Conservation (phyloP, 768 basidiomycete species). For the Tylopilus sp. region DNA sequence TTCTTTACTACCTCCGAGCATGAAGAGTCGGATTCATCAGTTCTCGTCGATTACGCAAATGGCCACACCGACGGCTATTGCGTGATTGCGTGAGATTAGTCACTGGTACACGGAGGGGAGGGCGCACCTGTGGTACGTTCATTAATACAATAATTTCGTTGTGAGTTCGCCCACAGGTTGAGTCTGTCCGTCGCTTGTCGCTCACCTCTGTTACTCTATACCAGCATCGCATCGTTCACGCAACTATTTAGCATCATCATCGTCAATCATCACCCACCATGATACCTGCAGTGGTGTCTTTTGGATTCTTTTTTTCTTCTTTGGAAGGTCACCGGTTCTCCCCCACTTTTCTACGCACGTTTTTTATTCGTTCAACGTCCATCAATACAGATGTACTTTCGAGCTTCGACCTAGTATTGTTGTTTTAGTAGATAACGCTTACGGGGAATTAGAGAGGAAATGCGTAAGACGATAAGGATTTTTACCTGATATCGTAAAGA, state of each 20-base stretch:
- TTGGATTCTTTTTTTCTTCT: slow-evolving; percentile 6
- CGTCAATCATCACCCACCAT: slow-evolving; percentile 1
- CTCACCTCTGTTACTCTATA: slow-evolving; percentile 7
- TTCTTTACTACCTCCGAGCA: slow-evolving; percentile 8
- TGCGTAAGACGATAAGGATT: slow-evolving; percentile 1
- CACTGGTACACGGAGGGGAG: background rate
- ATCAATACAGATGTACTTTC: slow-evolving; percentile 19
- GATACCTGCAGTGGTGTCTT: slow-evolving; percentile 2
- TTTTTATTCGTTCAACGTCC: slow-evolving; percentile 17
- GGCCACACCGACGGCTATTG: slow-evolving; percentile 9
- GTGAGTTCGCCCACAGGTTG: slow-evolving; percentile 11
- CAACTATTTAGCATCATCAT: slow-evolving; percentile 8
- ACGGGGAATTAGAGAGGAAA: background rate
- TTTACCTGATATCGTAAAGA: background rate
- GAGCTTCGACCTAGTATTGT: slow-evolving; percentile 18
- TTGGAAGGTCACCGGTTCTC: background rate
- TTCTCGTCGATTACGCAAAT: slow-evolving; percentile 13
- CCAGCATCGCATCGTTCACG: slow-evolving; percentile 8
- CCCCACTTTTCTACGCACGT: slow-evolving; percentile 10
- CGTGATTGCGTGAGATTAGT: slow-evolving; percentile 17
- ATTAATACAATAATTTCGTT: slow-evolving; percentile 14
- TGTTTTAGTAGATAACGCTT: slow-evolving; percentile 20
- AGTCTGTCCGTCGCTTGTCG: background rate
- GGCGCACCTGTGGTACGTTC: background rate
- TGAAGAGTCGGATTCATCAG: slow-evolving; percentile 7